These are phyloP conservation scores for Pholiota microspora DNA, from an alignment of 768 basidiomycete species.

Conservation along the genomic window DNA sequence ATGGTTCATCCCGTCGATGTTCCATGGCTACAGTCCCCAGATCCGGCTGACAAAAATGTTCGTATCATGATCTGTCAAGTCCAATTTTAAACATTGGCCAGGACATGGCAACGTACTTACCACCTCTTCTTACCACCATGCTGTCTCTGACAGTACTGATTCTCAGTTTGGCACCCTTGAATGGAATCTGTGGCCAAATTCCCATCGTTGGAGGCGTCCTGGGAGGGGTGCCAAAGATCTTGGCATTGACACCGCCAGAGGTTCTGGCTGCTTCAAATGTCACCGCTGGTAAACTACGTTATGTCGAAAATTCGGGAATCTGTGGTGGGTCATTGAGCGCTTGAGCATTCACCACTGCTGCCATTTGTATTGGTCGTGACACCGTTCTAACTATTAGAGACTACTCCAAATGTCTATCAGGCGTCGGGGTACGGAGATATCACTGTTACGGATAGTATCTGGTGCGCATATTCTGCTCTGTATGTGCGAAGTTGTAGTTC, in stretches of 20 bases:
- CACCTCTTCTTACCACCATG: not conserved
- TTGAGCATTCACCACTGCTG: no score
- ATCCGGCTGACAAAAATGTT: no score
- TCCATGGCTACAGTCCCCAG: no score
- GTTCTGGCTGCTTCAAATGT: conserved; percentile 22
- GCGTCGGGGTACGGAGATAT: conserved; percentile 67
- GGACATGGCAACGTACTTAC: not conserved
- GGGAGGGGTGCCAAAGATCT: conserved; percentile 37
- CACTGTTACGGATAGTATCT: conserved; percentile 52
- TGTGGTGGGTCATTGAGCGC: conserved; percentile 46
- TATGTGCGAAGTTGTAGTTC: no score
- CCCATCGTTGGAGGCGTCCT: conserved; percentile 48
- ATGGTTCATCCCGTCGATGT: no score
- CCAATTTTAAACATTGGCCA: no score
- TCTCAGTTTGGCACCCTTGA: not conserved
- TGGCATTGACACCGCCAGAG: conserved; percentile 1
- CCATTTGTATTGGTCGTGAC: not conserved
- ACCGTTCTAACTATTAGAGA: conserved; percentile 34
- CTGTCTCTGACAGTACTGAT: not conserved
- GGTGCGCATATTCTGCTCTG: conserved; percentile 28
- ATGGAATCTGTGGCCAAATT: conserved; percentile 35
- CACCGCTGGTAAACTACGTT: conserved; percentile 49
- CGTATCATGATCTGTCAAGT: no score
- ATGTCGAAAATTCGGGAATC: conserved; percentile 61
- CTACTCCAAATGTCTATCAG: conserved; percentile 56